Evolutionary conservation across 2,329 filamentous ascomycete species (phyloP), one percentile per base, ranked within the genome.

Genomic region (Arthroderma sp.): DNA sequence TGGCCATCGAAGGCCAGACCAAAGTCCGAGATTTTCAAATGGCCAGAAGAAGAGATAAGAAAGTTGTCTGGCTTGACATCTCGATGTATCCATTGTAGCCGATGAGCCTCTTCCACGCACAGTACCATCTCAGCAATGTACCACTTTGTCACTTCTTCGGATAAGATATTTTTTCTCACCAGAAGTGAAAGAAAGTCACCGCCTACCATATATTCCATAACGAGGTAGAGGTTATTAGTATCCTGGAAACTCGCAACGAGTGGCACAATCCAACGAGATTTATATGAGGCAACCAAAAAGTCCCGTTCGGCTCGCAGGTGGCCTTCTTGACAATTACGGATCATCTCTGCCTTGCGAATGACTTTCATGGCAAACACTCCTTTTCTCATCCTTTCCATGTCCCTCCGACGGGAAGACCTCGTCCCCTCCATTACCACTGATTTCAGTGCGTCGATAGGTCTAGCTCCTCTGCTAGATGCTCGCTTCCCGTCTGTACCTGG

Each of bases 51-150:
- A 6, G 83, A 85, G 55, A 96, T 87, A 29, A 96, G 73, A 56
- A 98, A 96, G 56, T 98, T 98, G 69, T 96, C 89, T 0, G 89
- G 91, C 62, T 98, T 98, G 59, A 96, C 78, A 63, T 96, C 91
- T 11, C 89, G 82, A 60, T 98, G 91, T 40, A 98, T 94, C 73
- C 87, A 95, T 41, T 77, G 77, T 54, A 95, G 77, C 8, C 77
- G 77, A 68, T 96, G 89, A 0, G 86, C 83, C 62, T 94, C 89
- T 63, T 96, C 88, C 27, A 98, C 82, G 56, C 87, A 94, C 4
- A 95, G 69, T 43, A 96, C 83, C 87, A 96, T 96, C 66, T 98
- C 88, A 1, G 89, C 87, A 48, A 94, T 71, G 60, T 96, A 96
- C 70, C 85, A 95, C 50, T 77, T 82, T 4, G 88, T 80, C 37